phyloP scores from a whole-genome alignment of 108 stramenopile species.

The Cyclotella baltica region DNA sequence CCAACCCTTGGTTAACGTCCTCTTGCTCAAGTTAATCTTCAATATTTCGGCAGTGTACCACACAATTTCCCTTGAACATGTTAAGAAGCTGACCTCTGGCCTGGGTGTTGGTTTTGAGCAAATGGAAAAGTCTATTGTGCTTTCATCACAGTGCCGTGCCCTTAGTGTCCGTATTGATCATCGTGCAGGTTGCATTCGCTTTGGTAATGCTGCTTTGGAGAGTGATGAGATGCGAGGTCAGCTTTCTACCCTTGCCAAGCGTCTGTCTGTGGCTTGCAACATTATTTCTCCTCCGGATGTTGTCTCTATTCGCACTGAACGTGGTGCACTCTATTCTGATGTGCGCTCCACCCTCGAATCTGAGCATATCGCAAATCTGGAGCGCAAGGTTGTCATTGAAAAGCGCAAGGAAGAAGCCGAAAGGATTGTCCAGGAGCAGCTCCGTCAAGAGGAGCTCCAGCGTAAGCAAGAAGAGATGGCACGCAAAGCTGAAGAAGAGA shows the following conservation, averaged over 20 bases:
- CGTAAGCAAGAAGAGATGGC: constrained; percentile 78
- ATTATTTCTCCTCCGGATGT: constrained; percentile 60
- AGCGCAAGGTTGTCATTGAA: constrained; percentile 91
- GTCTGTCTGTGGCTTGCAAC: constrained; percentile 61
- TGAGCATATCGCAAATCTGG: constrained; percentile 80
- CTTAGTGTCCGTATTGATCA: constrained; percentile 87
- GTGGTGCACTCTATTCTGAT: constrained; percentile 64
- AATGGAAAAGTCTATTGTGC: constrained; percentile 91
- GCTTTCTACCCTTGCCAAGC: constrained; percentile 77
- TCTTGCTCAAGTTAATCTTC: constrained; percentile 87
- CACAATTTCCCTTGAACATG: constrained; percentile 88
- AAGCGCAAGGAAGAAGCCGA: constrained; percentile 94
- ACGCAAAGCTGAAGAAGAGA: constrained; percentile 89
- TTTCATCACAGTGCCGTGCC: constrained; percentile 73
- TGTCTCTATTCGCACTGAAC: constrained; percentile 25
- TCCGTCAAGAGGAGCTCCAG: constrained; percentile 67
- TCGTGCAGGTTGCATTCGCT: constrained; percentile 88
- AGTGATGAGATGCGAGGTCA: constrained; percentile 82
- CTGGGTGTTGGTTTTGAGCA: constrained; percentile 87
- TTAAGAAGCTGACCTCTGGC: constrained; percentile 77
- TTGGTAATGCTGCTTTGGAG: constrained; percentile 82
- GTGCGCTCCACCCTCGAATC: constrained; percentile 70
- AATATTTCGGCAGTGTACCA: constrained; percentile 90
- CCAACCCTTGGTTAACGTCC: constrained; percentile 68
- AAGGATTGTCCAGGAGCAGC: constrained; percentile 78